Conservation (phyloP, 768 basidiomycete genomes). For the Suillus subalutaceus region DNA sequence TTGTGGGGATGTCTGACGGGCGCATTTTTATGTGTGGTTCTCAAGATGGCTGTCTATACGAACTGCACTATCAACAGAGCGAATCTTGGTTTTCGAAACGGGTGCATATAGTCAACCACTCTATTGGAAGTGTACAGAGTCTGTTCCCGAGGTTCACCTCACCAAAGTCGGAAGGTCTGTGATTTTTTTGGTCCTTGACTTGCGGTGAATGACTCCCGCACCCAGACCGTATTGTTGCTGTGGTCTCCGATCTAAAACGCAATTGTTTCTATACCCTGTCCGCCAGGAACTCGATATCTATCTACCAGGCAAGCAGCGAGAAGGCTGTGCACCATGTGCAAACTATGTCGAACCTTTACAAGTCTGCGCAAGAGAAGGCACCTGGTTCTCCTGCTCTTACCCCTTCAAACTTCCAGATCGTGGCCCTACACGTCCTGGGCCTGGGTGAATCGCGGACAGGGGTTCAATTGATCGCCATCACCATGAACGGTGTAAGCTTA, state of each 20-base stretch:
- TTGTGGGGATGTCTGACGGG: constrained; percentile 78
- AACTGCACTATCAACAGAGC: constrained; percentile 87
- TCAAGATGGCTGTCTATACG: constrained; percentile 88
- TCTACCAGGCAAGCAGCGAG: constrained; percentile 66
- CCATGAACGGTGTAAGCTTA: constrained; percentile 79
- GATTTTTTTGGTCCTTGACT: background rate
- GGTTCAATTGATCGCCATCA: constrained; percentile 80
- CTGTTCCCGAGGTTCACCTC: constrained; percentile 76
- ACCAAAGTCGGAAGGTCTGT: constrained; percentile 66
- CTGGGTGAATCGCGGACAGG: constrained; percentile 67
- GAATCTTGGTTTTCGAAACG: constrained; percentile 93
- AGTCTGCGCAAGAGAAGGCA: constrained; percentile 78
- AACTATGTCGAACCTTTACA: constrained; percentile 74
- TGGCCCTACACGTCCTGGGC: constrained; percentile 69
- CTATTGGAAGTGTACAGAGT: constrained; percentile 76
- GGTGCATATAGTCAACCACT: constrained; percentile 85
- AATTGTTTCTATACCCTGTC: constrained; percentile 82
- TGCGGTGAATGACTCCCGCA: constrained; percentile 12
- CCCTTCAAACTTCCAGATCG: constrained; percentile 69
- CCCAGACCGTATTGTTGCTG: constrained; percentile 69
- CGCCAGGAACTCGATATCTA: constrained; percentile 61
- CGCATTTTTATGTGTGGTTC: constrained; percentile 90
- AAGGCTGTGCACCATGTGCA: constrained; percentile 74
- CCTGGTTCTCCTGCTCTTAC: constrained; percentile 75
- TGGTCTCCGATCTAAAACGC: constrained; percentile 69